A percentile compares a stretch with the other conserved stretches of the same genome.
Evolutionary conservation across 495 filamentous ascomycete genomes (phyloP).

Genomic region (Aspergillus bertholletiae): DNA sequence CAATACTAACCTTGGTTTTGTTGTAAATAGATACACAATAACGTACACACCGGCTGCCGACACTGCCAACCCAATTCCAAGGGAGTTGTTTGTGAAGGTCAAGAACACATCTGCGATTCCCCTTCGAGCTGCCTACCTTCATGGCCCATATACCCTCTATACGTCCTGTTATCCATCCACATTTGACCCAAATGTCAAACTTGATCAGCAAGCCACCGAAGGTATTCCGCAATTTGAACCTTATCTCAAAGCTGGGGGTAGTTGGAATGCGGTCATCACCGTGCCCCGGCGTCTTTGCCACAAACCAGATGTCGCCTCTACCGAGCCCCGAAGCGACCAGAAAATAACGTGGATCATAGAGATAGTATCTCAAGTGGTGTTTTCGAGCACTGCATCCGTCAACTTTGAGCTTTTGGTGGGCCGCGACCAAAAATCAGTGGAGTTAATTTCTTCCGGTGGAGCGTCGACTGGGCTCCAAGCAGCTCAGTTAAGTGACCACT

Average conservation of each 20-base stretch:
- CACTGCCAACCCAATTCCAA: conserved; percentile 79
- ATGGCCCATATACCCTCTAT: conserved; percentile 90
- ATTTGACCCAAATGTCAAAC: conserved; percentile 75
- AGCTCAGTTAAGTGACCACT: conserved; percentile 70
- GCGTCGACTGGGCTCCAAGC: conserved; percentile 50
- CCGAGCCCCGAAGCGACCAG: conserved; percentile 26
- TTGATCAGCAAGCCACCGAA: conserved; percentile 54
- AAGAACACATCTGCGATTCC: conserved; percentile 90
- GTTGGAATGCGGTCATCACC: conserved; percentile 71
- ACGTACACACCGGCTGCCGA: conserved; percentile 90
- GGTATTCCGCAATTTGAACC: conserved; percentile 88
- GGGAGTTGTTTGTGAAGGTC: conserved; percentile 74
- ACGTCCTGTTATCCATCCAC: conserved; percentile 75
- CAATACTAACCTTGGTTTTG: conserved; percentile 1
- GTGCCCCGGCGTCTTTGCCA: conserved; percentile 58
- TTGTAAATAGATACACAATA: conserved; percentile 69
- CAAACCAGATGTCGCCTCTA: not conserved
- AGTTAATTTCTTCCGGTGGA: conserved; percentile 52
- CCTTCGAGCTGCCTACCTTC: conserved; percentile 89
- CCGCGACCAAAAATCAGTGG: conserved; percentile 78
- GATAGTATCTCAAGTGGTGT: conserved; percentile 86
- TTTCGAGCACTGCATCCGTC: conserved; percentile 83
- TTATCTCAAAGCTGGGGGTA: conserved; percentile 88
- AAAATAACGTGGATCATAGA: conserved; percentile 87
- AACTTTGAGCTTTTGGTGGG: conserved; percentile 84